A percentile compares a stretch with the other conserved stretches of the same genome.
phyloP scores from a whole-genome alignment of 306 rosid species.

The Medicago truncatula region MtrunA17r5.0-ANR NC_053045.1:61306001-61306500 shows the following conservation, averaged over 20 bases:
- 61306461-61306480: neutral
- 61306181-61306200: constrained; percentile 55
- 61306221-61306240: constrained; percentile 53
- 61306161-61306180: constrained; percentile 27
- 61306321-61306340: constrained; percentile 19
- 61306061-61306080: constrained; percentile 76
- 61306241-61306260: constrained; percentile 75
- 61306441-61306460: constrained; percentile 5
- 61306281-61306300: constrained; percentile 68
- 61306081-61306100: constrained; percentile 86
- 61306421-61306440: neutral
- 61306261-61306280: constrained; percentile 95
- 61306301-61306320: constrained; percentile 26
- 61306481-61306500: neutral
- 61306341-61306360: constrained; percentile 8
- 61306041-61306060: constrained; percentile 80
- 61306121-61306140: constrained; percentile 30
- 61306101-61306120: constrained; percentile 97
- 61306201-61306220: constrained; percentile 76
- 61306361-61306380: neutral
- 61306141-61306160: constrained; percentile 16
- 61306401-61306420: constrained; percentile 10
- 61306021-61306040: constrained; percentile 49
- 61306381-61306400: constrained; percentile 21
- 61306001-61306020: constrained; percentile 29